Conservation (phyloP, 257 asterid species). For the Rhazya stricta region DNA sequence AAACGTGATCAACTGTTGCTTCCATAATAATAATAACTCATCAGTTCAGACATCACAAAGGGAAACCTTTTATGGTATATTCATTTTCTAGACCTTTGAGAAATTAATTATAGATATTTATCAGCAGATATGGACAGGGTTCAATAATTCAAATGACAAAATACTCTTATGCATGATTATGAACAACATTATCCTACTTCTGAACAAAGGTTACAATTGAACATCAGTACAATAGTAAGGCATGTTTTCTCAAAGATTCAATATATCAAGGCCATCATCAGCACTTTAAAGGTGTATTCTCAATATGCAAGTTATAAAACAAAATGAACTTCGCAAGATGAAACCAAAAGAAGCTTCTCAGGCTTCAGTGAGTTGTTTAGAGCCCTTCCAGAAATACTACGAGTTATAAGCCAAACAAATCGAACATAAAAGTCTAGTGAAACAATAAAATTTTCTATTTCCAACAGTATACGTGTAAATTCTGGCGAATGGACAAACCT, state of each 20-base stretch:
- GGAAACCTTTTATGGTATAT: neutral
- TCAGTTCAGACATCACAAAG: neutral
- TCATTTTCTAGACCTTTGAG: neutral
- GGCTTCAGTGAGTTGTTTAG: neutral
- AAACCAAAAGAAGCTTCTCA: neutral
- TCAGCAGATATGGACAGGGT: neutral
- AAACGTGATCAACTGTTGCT: neutral
- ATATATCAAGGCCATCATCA: neutral
- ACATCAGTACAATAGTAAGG: neutral
- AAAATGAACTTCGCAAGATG: too few species aligned
- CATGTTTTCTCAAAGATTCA: neutral
- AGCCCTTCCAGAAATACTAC: neutral
- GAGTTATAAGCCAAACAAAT: neutral
- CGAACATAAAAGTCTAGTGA: neutral
- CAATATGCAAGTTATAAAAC: neutral
- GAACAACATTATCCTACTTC: too few species aligned
- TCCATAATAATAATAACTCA: neutral
- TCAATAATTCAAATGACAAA: neutral
- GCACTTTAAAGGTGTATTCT: neutral
- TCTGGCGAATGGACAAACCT: conserved; percentile 42
- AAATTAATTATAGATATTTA: neutral
- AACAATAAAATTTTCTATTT: neutral
- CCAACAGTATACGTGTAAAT: neutral
- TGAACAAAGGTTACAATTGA: too few species aligned
- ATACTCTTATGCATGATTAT: neutral